These are phyloP conservation scores for Colletotrichum melonis DNA, from an alignment of 2,329 filamentous ascomycete genomes.

Conservation along the genomic window DNA sequence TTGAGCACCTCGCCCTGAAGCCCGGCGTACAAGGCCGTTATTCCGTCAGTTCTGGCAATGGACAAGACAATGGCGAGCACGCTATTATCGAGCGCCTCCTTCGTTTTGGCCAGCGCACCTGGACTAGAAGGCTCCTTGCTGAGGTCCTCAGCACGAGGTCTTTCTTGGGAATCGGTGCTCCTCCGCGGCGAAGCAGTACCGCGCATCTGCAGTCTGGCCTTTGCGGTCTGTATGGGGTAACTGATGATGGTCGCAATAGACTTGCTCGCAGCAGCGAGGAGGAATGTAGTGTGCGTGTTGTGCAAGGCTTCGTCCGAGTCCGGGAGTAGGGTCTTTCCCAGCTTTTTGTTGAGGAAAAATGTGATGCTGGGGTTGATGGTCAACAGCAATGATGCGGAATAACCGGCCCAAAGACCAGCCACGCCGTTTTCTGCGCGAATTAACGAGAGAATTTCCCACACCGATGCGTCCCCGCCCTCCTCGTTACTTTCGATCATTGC, in stretches of 20 bases:
- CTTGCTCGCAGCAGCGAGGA: slow-evolving; percentile 81
- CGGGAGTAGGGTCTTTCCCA: slow-evolving; percentile 70
- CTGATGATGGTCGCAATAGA: slow-evolving; percentile 80
- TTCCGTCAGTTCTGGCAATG: slow-evolving; percentile 72
- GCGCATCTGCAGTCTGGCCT: slow-evolving; percentile 78
- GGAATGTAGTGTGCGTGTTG: slow-evolving; percentile 45
- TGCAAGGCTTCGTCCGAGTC: slow-evolving; percentile 51
- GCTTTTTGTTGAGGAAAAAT: slow-evolving; percentile 81
- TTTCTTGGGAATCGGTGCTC: slow-evolving; percentile 40
- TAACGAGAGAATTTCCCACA: slow-evolving; percentile 68
- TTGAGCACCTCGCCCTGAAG: slow-evolving; percentile 82
- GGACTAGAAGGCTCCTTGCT: neutral
- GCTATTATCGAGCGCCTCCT: slow-evolving; percentile 52
- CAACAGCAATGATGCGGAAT: slow-evolving; percentile 81
- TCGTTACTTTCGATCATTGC: slow-evolving; percentile 42
- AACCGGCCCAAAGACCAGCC: slow-evolving; percentile 86
- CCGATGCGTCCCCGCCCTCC: slow-evolving; percentile 46
- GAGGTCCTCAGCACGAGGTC: neutral
- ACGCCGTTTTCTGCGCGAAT: slow-evolving; percentile 79
- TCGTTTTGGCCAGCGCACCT: slow-evolving; percentile 18
- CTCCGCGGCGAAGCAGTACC: slow-evolving; percentile 19
- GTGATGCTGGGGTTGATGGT: slow-evolving; percentile 90
- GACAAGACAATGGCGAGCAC: slow-evolving; percentile 73
- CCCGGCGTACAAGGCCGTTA: slow-evolving; percentile 78
- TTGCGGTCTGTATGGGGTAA: slow-evolving; percentile 89